These are phyloP conservation scores for Irpex sp. DNA, from an alignment of 1,284 basidiomycete species.

Conservation along the genomic window DNA sequence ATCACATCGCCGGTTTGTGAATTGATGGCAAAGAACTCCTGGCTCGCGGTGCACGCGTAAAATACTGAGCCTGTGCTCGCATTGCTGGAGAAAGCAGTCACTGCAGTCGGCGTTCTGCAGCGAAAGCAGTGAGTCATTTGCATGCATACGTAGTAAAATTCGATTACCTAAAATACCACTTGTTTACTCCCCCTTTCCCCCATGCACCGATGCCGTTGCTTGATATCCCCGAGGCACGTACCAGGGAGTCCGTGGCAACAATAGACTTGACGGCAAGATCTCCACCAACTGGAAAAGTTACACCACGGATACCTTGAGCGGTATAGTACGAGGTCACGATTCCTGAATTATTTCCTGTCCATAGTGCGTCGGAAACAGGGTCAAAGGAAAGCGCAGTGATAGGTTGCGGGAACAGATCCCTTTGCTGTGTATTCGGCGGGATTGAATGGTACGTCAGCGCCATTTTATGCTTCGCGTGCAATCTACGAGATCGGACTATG, in stretches of 20 bases:
- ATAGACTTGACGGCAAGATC: slow-evolving; percentile 67
- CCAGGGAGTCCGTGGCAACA: slow-evolving; percentile 69
- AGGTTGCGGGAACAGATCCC: slow-evolving; percentile 43
- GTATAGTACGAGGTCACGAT: slow-evolving; percentile 74
- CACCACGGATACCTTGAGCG: slow-evolving; percentile 62
- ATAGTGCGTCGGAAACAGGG: slow-evolving; percentile 85
- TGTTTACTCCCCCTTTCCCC: slow-evolving; percentile 79
- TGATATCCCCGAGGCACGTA: slow-evolving; percentile 58
- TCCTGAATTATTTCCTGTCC: slow-evolving; percentile 81
- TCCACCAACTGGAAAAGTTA: slow-evolving; percentile 74
- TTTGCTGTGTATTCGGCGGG: slow-evolving; percentile 33
- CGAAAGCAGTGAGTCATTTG: neutral
- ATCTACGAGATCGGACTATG: neutral
- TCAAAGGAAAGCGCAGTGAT: slow-evolving; percentile 84
- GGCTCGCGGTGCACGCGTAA: slow-evolving; percentile 60
- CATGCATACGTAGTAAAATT: slow-evolving; percentile 15
- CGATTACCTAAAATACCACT: slow-evolving; percentile 67
- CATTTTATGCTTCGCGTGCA: slow-evolving; percentile 21
- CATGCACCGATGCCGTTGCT: slow-evolving; percentile 69
- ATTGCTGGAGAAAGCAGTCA: slow-evolving; percentile 61
- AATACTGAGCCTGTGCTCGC: slow-evolving; percentile 50
- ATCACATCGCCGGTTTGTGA: slow-evolving; percentile 68
- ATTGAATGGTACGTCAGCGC: slow-evolving; percentile 36
- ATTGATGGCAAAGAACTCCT: slow-evolving; percentile 73
- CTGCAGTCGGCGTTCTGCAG: slow-evolving; percentile 37